Evolutionary conservation across 495 filamentous ascomycete genomes (phyloP).

Genomic region (Aspergillus affinis): DNA sequence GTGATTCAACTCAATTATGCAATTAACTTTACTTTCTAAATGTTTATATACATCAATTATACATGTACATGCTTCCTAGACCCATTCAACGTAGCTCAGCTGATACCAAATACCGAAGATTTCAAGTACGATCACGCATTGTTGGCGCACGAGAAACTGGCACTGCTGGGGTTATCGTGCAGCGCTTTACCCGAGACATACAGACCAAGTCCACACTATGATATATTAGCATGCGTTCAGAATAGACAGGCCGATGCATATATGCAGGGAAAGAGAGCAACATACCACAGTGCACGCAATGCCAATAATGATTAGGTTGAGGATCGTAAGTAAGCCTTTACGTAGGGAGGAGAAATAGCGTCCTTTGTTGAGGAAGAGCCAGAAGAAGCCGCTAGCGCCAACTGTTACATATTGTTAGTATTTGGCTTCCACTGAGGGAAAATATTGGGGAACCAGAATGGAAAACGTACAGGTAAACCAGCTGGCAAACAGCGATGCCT

Average conservation of each 20-base stretch:
- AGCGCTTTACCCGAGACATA: constrained; percentile 39
- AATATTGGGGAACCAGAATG: too few relatives aligned
- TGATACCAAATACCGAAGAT: neutral
- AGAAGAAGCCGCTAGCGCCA: constrained; percentile 38
- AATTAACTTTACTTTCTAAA: neutral
- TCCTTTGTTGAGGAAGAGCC: constrained; percentile 53
- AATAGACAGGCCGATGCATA: neutral
- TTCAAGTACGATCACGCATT: constrained; percentile 23
- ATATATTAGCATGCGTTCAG: constrained; percentile 9
- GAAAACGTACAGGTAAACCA: constrained; percentile 39
- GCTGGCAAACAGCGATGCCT: constrained; percentile 35
- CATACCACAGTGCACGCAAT: constrained; percentile 47
- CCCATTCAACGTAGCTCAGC: neutral
- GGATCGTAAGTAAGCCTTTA: constrained; percentile 45
- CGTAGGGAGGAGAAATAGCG: constrained; percentile 37
- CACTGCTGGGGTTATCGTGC: constrained; percentile 30
- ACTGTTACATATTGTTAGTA: constrained; percentile 18
- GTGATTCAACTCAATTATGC: neutral
- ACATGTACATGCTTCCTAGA: neutral
- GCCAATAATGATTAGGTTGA: constrained; percentile 52
- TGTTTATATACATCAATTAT: neutral
- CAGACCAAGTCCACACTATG: constrained; percentile 38
- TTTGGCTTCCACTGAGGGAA: neutral
- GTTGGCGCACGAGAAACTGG: constrained; percentile 36
- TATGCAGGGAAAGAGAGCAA: neutral